Evolutionary conservation across 2,329 filamentous ascomycete species (phyloP).

Genomic region (Neocucurbitaria cava): DNA sequence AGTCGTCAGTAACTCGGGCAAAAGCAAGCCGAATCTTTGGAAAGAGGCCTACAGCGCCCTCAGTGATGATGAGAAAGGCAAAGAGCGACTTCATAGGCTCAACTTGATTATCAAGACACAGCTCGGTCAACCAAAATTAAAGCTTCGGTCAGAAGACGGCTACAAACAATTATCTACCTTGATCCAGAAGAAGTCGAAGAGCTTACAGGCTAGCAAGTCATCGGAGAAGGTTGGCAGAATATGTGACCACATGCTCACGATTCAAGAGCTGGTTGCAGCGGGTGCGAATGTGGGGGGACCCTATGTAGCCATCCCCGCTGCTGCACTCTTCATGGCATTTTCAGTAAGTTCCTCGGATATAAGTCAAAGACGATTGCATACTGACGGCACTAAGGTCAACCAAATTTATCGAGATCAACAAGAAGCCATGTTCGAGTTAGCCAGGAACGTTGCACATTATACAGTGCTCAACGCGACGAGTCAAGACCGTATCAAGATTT

Average conservation of each 20-base stretch:
- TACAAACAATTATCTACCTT: constrained; percentile 14
- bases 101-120: constrained; percentile 16
- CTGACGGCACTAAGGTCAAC: constrained; percentile 10
- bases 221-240: constrained; percentile 15
- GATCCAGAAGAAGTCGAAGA: constrained; percentile 12
- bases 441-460: constrained; percentile 14
- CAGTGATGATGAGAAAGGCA: constrained; percentile 13
- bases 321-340: constrained; percentile 24
- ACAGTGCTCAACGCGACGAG: constrained; percentile 18
- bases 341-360: constrained; percentile 7
- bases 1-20: background rate
- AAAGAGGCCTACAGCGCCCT: constrained; percentile 22
- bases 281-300: constrained; percentile 22
- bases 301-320: constrained; percentile 23
- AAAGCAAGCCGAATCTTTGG: constrained; percentile 19
- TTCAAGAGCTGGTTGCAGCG: constrained; percentile 20
- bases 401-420: constrained; percentile 20
- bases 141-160: constrained; percentile 20
- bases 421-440: constrained; percentile 20
- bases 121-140: constrained; percentile 17
- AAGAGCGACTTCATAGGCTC: constrained; percentile 21
- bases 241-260: constrained; percentile 17
- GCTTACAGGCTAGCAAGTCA: constrained; percentile 7
- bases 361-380: too few species aligned
- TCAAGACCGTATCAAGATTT: constrained; percentile 11